Conservation (phyloP, 2,329 filamentous ascomycete species). For the Ramularia endophylla region DNA sequence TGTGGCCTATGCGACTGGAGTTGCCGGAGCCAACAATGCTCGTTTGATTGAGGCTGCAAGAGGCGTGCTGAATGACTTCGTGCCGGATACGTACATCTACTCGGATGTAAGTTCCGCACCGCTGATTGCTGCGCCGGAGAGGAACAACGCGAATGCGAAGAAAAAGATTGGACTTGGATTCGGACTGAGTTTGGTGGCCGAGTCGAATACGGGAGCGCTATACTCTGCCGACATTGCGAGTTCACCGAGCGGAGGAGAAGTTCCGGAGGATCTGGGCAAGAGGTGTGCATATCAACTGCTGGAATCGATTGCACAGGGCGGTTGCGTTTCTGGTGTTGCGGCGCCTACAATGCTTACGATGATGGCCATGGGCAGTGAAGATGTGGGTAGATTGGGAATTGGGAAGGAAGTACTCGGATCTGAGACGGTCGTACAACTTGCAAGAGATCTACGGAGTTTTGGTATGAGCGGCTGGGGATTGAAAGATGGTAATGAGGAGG, state of each 20-base stretch:
- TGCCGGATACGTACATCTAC: constrained; percentile 85
- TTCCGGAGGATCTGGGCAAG: constrained; percentile 86
- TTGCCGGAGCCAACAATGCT: constrained; percentile 87
- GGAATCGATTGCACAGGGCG: constrained; percentile 74
- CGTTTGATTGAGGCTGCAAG: constrained; percentile 90
- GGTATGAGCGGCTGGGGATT: constrained; percentile 88
- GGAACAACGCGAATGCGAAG: constrained; percentile 50
- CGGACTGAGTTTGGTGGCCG: constrained; percentile 82
- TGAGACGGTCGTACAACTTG: constrained; percentile 72
- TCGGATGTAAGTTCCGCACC: constrained; percentile 59
- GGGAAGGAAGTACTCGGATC: constrained; percentile 76
- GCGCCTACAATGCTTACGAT: constrained; percentile 71
- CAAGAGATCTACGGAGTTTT: constrained; percentile 80
- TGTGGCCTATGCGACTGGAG: constrained; percentile 89
- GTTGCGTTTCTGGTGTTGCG: constrained; percentile 69
- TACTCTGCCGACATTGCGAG: constrained; percentile 79
- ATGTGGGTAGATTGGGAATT: constrained; percentile 80
- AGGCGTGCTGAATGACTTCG: constrained; percentile 78
- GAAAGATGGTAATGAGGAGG: constrained; percentile 57
- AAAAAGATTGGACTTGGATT: constrained; percentile 77
- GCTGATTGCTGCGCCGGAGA: constrained; percentile 63
- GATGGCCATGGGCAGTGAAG: constrained; percentile 98
- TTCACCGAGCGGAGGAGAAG: constrained; percentile 70
- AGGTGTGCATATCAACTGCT: constrained; percentile 84
- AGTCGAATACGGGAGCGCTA: constrained; percentile 78